Percentiles rank a stretch among this genome's conserved stretches.
Conservation (phyloP, 2,329 filamentous ascomycete species). For the Fusarium sp. region DNA sequence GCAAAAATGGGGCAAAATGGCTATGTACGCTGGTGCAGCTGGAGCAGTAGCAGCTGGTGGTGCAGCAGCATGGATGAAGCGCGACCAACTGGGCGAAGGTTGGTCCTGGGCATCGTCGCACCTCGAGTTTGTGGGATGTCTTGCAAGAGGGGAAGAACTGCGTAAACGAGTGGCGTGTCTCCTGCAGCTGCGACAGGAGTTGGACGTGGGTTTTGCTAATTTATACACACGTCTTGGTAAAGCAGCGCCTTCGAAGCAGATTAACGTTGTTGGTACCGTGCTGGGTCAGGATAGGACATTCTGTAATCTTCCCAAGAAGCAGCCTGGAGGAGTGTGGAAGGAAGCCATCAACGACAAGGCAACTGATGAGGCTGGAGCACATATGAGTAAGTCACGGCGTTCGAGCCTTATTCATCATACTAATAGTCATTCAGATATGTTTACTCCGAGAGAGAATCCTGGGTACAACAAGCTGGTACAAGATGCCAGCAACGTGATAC, state of each 20-base stretch:
- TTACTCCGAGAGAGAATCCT: conserved; percentile 77
- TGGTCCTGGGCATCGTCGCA: conserved; percentile 89
- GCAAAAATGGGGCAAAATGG: conserved; percentile 86
- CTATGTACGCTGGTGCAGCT: conserved; percentile 87
- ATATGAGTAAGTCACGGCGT: conserved; percentile 69
- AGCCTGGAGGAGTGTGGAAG: conserved; percentile 70
- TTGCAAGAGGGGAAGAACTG: conserved; percentile 86
- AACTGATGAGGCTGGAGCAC: conserved; percentile 82
- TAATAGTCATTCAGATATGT: conserved; percentile 68
- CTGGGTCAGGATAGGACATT: conserved; percentile 84
- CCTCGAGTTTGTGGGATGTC: conserved; percentile 91
- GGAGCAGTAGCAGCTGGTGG: conserved; percentile 84
- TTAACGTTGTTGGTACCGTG: conserved; percentile 67
- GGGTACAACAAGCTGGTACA: conserved; percentile 77
- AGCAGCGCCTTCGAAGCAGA: conserved; percentile 68
- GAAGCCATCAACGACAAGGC: conserved; percentile 83
- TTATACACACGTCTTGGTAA: conserved; percentile 87
- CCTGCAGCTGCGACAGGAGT: conserved; percentile 71
- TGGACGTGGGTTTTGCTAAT: conserved; percentile 83
- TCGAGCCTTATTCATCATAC: conserved; percentile 2
- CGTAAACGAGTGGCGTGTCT: conserved; percentile 78
- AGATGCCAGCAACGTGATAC: conserved; percentile 73
- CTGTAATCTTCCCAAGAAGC: conserved; percentile 79
- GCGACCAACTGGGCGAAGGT: conserved; percentile 81
- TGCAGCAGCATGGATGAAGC: conserved; percentile 86